phyloP scores from a whole-genome alignment of 2,329 filamentous ascomycete genomes.

The Coleophoma eucalyptorum region DNA sequence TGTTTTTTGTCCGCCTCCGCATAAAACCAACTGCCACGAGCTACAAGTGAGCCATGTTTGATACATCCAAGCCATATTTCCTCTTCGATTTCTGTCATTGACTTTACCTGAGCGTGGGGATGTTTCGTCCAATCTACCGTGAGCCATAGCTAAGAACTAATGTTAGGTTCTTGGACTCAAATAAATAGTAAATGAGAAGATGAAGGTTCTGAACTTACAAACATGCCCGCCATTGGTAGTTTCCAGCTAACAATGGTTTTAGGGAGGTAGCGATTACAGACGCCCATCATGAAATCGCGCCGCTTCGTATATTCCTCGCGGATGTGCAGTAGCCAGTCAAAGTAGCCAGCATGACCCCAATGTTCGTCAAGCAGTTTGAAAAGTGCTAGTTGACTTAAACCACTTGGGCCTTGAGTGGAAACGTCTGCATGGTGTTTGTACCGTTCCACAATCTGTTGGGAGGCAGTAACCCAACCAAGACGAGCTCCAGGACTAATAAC shows the following conservation, averaged over 20 bases:
- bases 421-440: slow-evolving; percentile 81
- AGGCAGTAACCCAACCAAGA: slow-evolving; percentile 85
- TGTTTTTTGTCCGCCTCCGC: slow-evolving; percentile 56
- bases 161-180: background rate
- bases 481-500: slow-evolving; percentile 80
- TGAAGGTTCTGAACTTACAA: too few relatives aligned
- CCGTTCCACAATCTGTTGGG: slow-evolving; percentile 77
- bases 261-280: slow-evolving; percentile 77
- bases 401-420: slow-evolving; percentile 79
- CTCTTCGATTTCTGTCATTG: background rate
- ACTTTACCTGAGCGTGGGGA: background rate
- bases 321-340: slow-evolving; percentile 84
- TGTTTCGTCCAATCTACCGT: background rate
- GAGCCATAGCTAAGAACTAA: background rate
- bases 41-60: slow-evolving; percentile 70
- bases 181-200: background rate
- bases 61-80: slow-evolving; percentile 51
- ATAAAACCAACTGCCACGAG: slow-evolving; percentile 84
- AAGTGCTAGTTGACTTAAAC: slow-evolving; percentile 78
- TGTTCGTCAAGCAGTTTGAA: slow-evolving; percentile 89
- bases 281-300: slow-evolving; percentile 70
- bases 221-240: slow-evolving; percentile 87
- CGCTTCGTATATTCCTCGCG: slow-evolving; percentile 77
- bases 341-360: slow-evolving; percentile 89
- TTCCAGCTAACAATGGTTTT: slow-evolving; percentile 73